These are phyloP conservation scores for Candida labiduridarum DNA, from an alignment of 1,139 yeast genomes.

Conservation along the genomic window DNA sequence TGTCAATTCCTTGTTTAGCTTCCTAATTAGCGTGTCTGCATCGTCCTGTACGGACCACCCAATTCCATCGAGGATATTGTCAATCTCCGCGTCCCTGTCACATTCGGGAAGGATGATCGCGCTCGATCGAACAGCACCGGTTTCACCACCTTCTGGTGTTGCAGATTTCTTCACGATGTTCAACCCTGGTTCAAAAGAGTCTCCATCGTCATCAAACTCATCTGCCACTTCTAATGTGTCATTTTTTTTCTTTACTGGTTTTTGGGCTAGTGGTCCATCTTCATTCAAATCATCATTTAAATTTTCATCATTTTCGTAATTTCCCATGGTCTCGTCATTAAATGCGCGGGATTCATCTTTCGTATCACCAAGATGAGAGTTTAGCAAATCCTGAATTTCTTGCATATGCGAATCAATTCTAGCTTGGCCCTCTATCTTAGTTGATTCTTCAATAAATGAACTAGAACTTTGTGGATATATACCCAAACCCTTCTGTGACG, in stretches of 20 bases:
- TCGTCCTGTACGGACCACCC: conserved; percentile 74
- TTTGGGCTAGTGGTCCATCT: neutral
- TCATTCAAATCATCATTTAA: conserved; percentile 3
- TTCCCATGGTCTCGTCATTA: neutral
- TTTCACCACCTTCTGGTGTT: conserved; percentile 11
- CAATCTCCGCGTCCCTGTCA: conserved; percentile 53
- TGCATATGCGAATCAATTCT: conserved; percentile 36
- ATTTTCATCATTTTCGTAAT: neutral
- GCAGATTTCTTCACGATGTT: conserved; percentile 22
- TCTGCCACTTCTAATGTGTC: neutral
- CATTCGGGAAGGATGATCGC: conserved; percentile 14
- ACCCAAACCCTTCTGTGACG: conserved; percentile 9
- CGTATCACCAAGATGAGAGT: conserved; percentile 17
- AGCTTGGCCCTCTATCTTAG: conserved; percentile 12
- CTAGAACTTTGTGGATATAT: conserved; percentile 18
- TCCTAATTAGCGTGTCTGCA: conserved; percentile 55
- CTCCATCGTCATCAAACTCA: conserved; percentile 6
- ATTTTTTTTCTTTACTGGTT: neutral
- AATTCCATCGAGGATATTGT: conserved; percentile 72
- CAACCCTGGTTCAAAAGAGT: conserved; percentile 21
- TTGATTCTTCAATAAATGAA: conserved; percentile 16
- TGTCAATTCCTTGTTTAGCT: conserved; percentile 53
- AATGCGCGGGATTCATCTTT: conserved; percentile 12
- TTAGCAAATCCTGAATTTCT: conserved; percentile 47
- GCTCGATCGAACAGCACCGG: conserved; percentile 9